Conservation (phyloP, 1,284 basidiomycete species). For the Ganoderma resinaceum region DNA sequence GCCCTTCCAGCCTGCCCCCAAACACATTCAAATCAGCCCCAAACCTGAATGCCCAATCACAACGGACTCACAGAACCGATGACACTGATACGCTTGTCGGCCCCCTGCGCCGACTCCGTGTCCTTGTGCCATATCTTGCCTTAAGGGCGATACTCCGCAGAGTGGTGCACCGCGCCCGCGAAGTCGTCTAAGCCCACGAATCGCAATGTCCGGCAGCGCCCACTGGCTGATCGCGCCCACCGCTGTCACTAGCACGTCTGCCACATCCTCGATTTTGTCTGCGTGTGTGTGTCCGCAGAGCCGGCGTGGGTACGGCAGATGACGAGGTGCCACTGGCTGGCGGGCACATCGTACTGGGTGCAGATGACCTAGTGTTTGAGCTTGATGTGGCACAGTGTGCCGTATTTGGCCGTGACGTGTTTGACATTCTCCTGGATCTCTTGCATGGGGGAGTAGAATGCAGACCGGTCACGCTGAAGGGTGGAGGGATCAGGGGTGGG, state of each 20-base stretch:
- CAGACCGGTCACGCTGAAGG: constrained; percentile 60
- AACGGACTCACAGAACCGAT: constrained; percentile 57
- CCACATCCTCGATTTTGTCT: constrained; percentile 56
- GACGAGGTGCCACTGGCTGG: constrained; percentile 60
- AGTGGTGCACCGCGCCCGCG: constrained; percentile 58
- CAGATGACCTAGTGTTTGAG: constrained; percentile 58
- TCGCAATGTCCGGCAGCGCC: constrained; percentile 66
- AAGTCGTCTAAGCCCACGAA: constrained; percentile 58
- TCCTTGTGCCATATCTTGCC: constrained; percentile 54
- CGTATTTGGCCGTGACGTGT: constrained; percentile 62
- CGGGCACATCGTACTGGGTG: constrained; percentile 56
- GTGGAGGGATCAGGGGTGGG: background rate
- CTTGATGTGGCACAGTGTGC: constrained; percentile 58
- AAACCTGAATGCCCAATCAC: background rate
- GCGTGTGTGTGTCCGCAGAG: too few species aligned
- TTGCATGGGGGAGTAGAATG: constrained; percentile 62
- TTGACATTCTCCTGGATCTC: constrained; percentile 64
- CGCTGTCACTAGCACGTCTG: constrained; percentile 59
- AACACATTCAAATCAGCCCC: too few species aligned
- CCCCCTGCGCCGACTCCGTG: constrained; percentile 55
- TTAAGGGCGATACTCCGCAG: constrained; percentile 61
- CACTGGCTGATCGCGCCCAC: constrained; percentile 58
- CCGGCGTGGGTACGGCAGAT: constrained; percentile 40
- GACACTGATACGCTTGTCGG: constrained; percentile 67
- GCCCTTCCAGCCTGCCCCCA: constrained; percentile 47